phyloP scores from a whole-genome alignment of 305 asterid species.

The Rubia tinctorum region DNA sequence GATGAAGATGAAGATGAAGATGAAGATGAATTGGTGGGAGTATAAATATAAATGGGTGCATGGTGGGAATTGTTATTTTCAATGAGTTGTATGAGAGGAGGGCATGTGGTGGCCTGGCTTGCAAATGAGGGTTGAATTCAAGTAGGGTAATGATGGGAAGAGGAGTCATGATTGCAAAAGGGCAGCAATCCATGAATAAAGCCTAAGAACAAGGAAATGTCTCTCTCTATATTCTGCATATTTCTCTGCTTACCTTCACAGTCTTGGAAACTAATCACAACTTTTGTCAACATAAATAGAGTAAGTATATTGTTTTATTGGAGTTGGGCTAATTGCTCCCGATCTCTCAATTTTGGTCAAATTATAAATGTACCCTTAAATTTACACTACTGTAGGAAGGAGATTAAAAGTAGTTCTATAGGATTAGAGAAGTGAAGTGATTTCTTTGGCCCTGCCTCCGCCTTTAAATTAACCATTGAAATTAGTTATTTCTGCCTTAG shows the following conservation, averaged over 20 bases:
- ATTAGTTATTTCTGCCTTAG: no score
- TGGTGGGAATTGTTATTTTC: constrained; percentile 25
- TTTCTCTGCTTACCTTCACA: constrained; percentile 8
- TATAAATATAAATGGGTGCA: not conserved
- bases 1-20: not conserved
- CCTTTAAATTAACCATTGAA: no score
- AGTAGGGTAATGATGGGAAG: constrained; percentile 36
- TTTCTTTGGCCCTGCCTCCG: no score
- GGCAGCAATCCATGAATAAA: constrained; percentile 37
- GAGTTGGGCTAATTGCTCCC: not conserved
- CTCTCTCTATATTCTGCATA: constrained; percentile 17
- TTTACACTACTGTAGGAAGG: no score
- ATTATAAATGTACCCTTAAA: not conserved
- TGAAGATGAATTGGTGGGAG: not conserved
- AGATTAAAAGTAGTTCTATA: no score
- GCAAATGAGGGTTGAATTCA: constrained; percentile 19
- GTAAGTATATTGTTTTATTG: not conserved
- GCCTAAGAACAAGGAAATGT: constrained; percentile 37
- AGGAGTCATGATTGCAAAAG: constrained; percentile 32
- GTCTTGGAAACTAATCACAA: constrained; percentile 18
- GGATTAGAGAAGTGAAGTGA: no score
- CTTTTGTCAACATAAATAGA: not conserved
- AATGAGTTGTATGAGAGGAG: constrained; percentile 10
- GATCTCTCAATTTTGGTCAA: not conserved
- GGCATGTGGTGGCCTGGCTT: constrained; percentile 23